Base-by-base conservation (phyloP, 495 filamentous ascomycete species). In the Aspergillus haitiensis region DNA sequence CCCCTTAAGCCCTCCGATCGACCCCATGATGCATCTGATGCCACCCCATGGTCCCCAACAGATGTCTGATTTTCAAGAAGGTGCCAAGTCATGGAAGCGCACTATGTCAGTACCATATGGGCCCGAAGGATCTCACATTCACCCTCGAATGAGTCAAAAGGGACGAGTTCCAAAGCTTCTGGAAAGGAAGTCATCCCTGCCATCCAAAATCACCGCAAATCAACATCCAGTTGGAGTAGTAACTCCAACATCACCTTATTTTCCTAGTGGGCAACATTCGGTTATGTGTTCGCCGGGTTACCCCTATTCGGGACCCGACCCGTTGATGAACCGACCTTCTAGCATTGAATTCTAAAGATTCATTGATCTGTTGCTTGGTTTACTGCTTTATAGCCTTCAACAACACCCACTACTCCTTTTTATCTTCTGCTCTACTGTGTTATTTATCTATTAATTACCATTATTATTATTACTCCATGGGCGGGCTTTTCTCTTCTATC, bases 231-330 rank as follows among this genome's bases (percentile, higher is more conserved):
- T 55, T n/a, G 60, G 59, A 6, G 62, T 72, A 54, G 51, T 68
- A 9, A 66, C 69, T 21, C 60, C 67, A 10, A 63, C 68, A 36
- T 61, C 66, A 31, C 62, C 61, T 11, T 67, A 52, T 46, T 65
- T 62, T 33, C 64, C 69, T 51, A 40, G 59, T 33, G 69, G 66
- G 31, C 65, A 72, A 44, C 69, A 67, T 50, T 46, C 70, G 27
- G 60, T 64, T 10, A 69, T 73, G 63, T 77, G 74, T 62, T 69
- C 71, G 6, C 72, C 72, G 6, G 61, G 66, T 48, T 68, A 67
- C 44, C 62, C 64, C 18, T 77, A 75, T 50, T 60, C 70, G 39
- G 64, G 65, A 16, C 59, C 68, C 52, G 58, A 67, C 10, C 53
- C 56, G 33, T 55, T 72, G 48, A 54, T 52, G 7, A 67, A 68